Conservation (phyloP, 352 stramenopile species). For the Globisporangium middletonii region DNA sequence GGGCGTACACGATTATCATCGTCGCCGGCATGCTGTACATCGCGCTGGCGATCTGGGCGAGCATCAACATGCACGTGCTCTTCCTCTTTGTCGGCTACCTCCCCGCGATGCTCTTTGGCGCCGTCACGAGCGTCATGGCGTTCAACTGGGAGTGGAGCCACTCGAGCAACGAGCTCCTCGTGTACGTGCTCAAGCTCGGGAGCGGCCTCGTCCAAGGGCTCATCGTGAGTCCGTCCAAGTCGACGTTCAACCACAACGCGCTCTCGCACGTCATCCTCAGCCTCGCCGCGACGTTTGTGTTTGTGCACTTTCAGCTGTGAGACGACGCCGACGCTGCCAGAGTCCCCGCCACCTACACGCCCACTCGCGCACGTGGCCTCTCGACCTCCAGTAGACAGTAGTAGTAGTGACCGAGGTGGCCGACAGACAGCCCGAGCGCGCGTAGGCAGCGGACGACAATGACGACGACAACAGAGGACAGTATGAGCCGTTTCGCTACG, state of each 20-base stretch:
- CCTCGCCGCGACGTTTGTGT: slow-evolving; percentile 75
- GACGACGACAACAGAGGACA: not conserved
- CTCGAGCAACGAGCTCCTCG: slow-evolving; percentile 74
- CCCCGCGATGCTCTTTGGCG: slow-evolving; percentile 76
- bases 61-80: slow-evolving; percentile 75
- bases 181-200: slow-evolving; percentile 75
- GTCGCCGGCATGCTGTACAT: slow-evolving; percentile 59
- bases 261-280: slow-evolving; percentile 84
- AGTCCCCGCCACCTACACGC: too few relatives aligned
- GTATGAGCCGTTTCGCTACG: not conserved
- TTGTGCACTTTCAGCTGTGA: slow-evolving; percentile 78
- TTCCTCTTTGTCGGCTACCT: slow-evolving; percentile 83
- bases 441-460: too few relatives aligned
- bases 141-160: slow-evolving; percentile 79
- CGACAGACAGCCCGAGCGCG: not conserved
- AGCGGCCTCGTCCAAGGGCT: slow-evolving; percentile 77
- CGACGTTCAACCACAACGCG: slow-evolving; percentile 88
- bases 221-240: slow-evolving; percentile 72
- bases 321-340: not conserved
- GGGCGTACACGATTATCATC: slow-evolving; percentile 70
- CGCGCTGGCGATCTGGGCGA: slow-evolving; percentile 72
- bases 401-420: not conserved
- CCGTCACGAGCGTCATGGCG: slow-evolving; percentile 63
- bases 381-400: not conserved
- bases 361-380: not conserved